Percentiles rank a stretch among this genome's conserved stretches.
phyloP scores from a whole-genome alignment of 345 rosid species.

The Moringa oleifera region DNA sequence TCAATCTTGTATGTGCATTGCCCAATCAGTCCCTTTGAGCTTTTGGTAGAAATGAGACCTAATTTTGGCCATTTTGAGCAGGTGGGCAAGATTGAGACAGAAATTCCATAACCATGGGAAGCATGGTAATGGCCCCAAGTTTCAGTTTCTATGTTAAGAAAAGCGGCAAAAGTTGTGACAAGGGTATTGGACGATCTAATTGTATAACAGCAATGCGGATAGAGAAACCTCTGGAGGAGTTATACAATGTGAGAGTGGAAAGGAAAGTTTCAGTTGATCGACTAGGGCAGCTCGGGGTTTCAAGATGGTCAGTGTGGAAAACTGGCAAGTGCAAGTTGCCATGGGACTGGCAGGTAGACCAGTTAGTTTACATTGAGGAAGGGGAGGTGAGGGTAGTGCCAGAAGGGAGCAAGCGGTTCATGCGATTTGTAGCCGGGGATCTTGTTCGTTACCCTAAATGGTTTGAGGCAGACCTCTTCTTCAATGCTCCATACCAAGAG shows the following conservation, averaged over 20 bases:
- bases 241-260: conserved; percentile 77
- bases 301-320: conserved; percentile 85
- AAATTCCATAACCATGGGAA: conserved; percentile 27
- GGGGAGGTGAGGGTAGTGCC: conserved; percentile 97
- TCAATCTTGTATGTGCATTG: too few relatives aligned
- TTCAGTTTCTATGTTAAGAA: conserved; percentile 22
- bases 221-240: conserved; percentile 72
- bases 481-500: conserved; percentile 79
- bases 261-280: conserved; percentile 49
- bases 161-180: conserved; percentile 12
- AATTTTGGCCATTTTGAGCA: neutral
- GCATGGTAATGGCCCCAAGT: conserved; percentile 33
- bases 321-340: conserved; percentile 77
- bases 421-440: conserved; percentile 86
- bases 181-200: conserved; percentile 11
- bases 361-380: conserved; percentile 90
- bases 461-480: conserved; percentile 92
- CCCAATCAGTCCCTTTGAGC: neutral
- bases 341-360: conserved; percentile 97
- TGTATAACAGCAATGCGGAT: conserved; percentile 46
- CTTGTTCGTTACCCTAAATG: conserved; percentile 89
- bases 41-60: neutral
- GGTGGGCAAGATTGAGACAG: neutral
- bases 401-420: conserved; percentile 65
- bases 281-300: conserved; percentile 65